A percentile compares a stretch with the other conserved stretches of the same genome.
Evolutionary conservation across 176 grass and related monocot species (phyloP).

Genomic region (Oryza meridionalis): DNA sequence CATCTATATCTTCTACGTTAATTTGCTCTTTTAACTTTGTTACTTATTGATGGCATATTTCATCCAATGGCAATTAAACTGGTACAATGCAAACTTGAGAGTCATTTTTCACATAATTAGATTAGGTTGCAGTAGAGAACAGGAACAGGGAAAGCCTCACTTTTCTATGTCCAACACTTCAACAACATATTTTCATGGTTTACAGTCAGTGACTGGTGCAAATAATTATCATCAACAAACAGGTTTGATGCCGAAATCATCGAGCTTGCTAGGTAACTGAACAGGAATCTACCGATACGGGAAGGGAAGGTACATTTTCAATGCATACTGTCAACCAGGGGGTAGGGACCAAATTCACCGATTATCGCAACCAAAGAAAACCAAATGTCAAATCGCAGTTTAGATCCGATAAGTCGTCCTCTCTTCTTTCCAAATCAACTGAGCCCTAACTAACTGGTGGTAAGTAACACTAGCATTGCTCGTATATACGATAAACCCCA

Average conservation of each 20-base stretch:
- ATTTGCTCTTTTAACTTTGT: background rate
- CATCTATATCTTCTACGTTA: background rate
- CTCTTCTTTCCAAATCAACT: background rate
- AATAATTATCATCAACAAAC: background rate
- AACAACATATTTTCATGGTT: background rate
- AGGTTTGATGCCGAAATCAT: background rate
- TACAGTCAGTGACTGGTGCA: background rate
- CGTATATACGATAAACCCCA: background rate
- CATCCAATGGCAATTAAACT: background rate
- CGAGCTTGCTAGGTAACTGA: background rate
- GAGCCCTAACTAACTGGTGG: background rate
- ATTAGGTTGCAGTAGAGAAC: background rate
- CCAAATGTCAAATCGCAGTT: background rate
- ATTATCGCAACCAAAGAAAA: background rate
- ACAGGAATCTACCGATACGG: background rate
- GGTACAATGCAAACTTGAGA: background rate
- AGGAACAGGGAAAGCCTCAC: background rate
- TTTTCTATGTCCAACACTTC: constrained; percentile 1
- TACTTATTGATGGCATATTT: background rate
- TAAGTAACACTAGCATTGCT: background rate
- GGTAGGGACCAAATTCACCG: background rate
- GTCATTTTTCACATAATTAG: background rate
- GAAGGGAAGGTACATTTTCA: background rate
- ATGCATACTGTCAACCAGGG: background rate
- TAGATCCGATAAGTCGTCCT: background rate